These are phyloP conservation scores for Elongisporangium undulatum DNA, from an alignment of 352 stramenopile genomes.

Conservation along the genomic window DNA sequence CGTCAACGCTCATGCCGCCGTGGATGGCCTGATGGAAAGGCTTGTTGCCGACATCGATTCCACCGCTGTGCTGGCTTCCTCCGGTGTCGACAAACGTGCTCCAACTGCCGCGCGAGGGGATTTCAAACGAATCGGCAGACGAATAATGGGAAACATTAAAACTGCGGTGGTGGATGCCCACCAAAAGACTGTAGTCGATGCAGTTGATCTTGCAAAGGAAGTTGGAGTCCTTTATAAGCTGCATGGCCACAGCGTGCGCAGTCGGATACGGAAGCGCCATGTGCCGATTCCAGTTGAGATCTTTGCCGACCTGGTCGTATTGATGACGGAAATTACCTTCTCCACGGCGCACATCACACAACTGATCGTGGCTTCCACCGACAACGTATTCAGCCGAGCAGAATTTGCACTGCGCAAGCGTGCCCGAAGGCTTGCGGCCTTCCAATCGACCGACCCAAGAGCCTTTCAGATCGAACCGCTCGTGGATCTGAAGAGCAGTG, in stretches of 20 bases:
- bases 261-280: slow-evolving; percentile 59
- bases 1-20: slow-evolving; percentile 68
- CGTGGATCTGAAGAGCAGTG: slow-evolving; percentile 72
- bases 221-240: slow-evolving; percentile 84
- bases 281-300: slow-evolving; percentile 83
- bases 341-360: slow-evolving; percentile 51
- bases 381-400: slow-evolving; percentile 64
- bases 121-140: slow-evolving; percentile 42
- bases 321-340: slow-evolving; percentile 69
- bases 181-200: slow-evolving; percentile 95
- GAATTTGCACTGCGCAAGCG: slow-evolving; percentile 67
- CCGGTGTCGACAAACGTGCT: slow-evolving; percentile 13
- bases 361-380: slow-evolving; percentile 62
- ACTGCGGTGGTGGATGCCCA: slow-evolving; percentile 91
- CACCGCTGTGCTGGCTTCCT: slow-evolving; percentile 11
- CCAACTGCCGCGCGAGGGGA: slow-evolving; percentile 18
- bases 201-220: slow-evolving; percentile 92
- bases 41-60: slow-evolving; percentile 33
- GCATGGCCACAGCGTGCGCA: slow-evolving; percentile 49
- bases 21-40: slow-evolving; percentile 41
- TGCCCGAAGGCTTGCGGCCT: slow-evolving; percentile 66
- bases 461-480: slow-evolving; percentile 81
- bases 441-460: slow-evolving; percentile 81
- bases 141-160: slow-evolving; percentile 77
- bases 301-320: slow-evolving; percentile 80